These are phyloP conservation scores for Talaromyces proteolyticus DNA, from an alignment of 495 filamentous ascomycete genomes.

Conservation along the genomic window DNA sequence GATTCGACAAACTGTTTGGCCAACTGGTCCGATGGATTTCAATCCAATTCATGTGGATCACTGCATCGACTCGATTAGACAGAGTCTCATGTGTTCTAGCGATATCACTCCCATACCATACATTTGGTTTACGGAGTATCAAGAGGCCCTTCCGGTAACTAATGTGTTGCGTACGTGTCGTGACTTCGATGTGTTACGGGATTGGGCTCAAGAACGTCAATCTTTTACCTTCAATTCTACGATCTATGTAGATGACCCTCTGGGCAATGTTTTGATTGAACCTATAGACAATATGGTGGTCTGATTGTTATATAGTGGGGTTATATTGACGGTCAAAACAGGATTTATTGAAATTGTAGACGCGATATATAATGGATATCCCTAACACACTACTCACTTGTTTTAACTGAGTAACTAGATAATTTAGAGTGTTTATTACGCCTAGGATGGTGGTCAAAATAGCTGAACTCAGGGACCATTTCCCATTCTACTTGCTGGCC, in stretches of 20 bases:
- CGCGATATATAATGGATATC: not conserved
- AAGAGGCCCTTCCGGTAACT: not conserved
- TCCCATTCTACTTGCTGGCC: not conserved
- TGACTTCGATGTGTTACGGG: constrained; percentile 6
- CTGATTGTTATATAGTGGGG: not conserved
- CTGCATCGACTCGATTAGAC: constrained; percentile 19
- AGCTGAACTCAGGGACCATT: not conserved
- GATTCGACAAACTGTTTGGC: constrained; percentile 6
- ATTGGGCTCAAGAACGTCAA: constrained; percentile 1
- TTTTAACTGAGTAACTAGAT: not conserved
- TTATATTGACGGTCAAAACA: not conserved
- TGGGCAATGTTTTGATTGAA: not conserved
- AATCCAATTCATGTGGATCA: constrained; percentile 14
- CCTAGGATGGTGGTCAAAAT: not conserved
- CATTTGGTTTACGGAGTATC: constrained; percentile 7
- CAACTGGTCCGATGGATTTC: not conserved
- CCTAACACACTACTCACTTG: not conserved
- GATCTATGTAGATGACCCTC: not conserved
- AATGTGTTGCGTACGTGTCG: constrained; percentile 6
- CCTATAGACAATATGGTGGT: not conserved
- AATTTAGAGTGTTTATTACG: not conserved
- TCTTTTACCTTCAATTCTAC: not conserved
- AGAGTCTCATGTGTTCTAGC: constrained; percentile 17
- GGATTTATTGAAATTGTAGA: not conserved
- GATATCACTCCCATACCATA: constrained; percentile 13